Evolutionary conservation across 176 grass and related monocot genomes (phyloP).

Genomic region (Oryza longistaminata): DNA sequence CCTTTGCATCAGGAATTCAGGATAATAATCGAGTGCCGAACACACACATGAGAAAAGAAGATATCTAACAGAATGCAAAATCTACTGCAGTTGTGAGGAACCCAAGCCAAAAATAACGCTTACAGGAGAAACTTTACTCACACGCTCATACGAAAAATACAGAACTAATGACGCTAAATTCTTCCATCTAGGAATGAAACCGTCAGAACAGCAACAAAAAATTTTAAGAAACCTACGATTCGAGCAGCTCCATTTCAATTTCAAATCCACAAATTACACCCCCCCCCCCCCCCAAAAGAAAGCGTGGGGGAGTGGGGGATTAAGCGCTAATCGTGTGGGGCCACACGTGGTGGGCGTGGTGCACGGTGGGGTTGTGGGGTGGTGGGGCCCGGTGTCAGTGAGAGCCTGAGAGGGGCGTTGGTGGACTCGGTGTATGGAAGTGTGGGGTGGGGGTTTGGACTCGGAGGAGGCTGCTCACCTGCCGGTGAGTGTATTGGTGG

Average conservation of each 20-base stretch:
- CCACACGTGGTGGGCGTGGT: background rate
- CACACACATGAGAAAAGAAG: background rate
- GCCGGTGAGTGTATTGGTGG: slow-evolving; percentile 33
- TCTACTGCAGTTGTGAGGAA: background rate
- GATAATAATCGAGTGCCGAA: background rate
- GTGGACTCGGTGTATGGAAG: background rate
- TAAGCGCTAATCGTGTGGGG: slow-evolving; percentile 24
- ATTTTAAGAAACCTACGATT: background rate
- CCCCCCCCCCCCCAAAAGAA: too few species aligned
- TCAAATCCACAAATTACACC: background rate
- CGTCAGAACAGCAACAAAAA: background rate
- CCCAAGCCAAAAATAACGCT: background rate
- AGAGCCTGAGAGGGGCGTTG: background rate
- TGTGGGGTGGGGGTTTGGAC: background rate
- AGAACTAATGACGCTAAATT: background rate
- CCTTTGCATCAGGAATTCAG: background rate
- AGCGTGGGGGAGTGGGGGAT: slow-evolving; percentile 9
- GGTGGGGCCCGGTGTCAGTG: background rate
- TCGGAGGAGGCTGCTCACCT: slow-evolving; percentile 34
- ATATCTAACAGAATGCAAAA: background rate
- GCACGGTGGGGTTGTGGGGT: too few species aligned
- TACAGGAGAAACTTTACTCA: background rate
- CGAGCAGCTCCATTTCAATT: background rate
- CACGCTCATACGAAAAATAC: background rate
- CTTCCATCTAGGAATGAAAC: background rate